Evolutionary conservation across 2,329 filamentous ascomycete genomes (phyloP), one percentile per base, ranked within the genome.

Genomic region (Botrytis galanthina): DNA sequence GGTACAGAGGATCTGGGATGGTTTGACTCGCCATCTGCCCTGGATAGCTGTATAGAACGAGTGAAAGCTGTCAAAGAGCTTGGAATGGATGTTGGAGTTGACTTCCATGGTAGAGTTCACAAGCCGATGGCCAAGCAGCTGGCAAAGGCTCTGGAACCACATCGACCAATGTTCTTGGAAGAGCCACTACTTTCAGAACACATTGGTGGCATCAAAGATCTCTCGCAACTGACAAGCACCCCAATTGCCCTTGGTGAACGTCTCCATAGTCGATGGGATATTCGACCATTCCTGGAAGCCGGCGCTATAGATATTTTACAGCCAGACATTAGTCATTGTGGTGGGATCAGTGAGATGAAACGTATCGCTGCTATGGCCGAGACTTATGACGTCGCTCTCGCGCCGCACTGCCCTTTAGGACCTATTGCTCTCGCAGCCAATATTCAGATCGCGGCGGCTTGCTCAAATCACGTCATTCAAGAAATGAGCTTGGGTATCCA

Each of bases 71-170:
- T 95, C 16, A 93, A 92, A 79, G 85, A 86, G 0, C 82, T 93
- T 0, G 92, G 92, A 1, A 86, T 95, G 77, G 92, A 94, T 73
- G 92, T 87, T 0, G 93, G 90, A 2, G 85, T 95, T 39, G 93
- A 95, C 78, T 94, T 94, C 81, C 93, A 95, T 80, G 93, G 92
- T 4, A 88, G 92, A 14, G 84, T 93, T 0, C 92, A 94, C 82
- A 91, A 91, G 75, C 90, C 91, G n/a, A 94, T 94, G 91, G 92
- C 92, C 0, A 93, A 92, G 77, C 92, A 94, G 77, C 86, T 95
- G 3, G 91, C 90, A 1, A 87, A 87, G 73, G 85, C 87, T 0
- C 85, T 94, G 0, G 91, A 91, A 75, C 91, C 91, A 0, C 86
- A 92, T 76, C 85, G 85, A 1, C 92, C 92, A 0, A 83, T 94